Base-by-base conservation (phyloP, 768 basidiomycete species). In the Boletus coccyginus region DNA sequence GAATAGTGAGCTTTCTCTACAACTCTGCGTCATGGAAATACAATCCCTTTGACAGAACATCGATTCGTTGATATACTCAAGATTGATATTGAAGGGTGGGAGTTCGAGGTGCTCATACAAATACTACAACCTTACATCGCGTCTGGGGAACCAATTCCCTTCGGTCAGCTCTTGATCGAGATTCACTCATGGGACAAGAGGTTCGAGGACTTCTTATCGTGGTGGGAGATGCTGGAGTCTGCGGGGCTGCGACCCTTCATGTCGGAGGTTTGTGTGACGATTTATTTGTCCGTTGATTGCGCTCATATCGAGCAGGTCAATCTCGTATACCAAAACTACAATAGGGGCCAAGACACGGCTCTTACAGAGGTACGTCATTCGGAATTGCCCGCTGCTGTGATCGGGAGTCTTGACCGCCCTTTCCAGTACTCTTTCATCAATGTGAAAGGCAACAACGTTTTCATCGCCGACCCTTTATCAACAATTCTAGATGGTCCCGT, bases 291-390 rank as follows among this genome's bases (percentile, higher is more conserved):
- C 14, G 11, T 16, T 11, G 6, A 40, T 31, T 2, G 5, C 24
- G 38, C 59, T 70, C 16, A 62, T n/a, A 1, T 56, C 4, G n/a
- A 31, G 47, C 57, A 82, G 79, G 78, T 82, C 24, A 84, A 83
- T 65, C 67, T 84, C 42, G 80, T 84, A 19, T 84, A 84, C 62
- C 77, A 78, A 53, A 84, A 82, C 60, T 83, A 83, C 66, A 82
- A 83, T 62, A 74, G 66, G 54, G 74, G 74, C 5, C 69, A 68
- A 21, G 75, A 70, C 2, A 65, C 79, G 14, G 79, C 81, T 53
- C 75, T 84, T 14, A 78, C 77, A 7, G 82, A 83, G 75, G 81
- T 80, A 58, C 38, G 72, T 43, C 33, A 9, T 36, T 9, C 14
- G 11, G 2, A 3, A n/a, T 55, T 46, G 10, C 14, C 5, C 5